Evolutionary conservation across 805 yeast genomes (phyloP), one percentile per base, ranked within the genome.

Genomic region (Ogataea naganishii): DNA sequence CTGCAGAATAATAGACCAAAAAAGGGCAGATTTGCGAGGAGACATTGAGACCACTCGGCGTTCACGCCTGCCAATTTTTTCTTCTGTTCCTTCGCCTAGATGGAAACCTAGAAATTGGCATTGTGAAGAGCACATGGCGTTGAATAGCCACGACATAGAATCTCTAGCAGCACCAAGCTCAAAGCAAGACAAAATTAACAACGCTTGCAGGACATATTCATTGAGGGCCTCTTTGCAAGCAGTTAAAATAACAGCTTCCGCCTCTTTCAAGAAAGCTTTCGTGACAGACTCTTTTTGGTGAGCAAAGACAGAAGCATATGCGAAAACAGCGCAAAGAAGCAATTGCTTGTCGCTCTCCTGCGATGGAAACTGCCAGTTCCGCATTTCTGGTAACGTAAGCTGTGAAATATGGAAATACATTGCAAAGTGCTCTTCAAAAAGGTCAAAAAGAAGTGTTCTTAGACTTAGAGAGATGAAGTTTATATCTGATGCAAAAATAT

Each of bases 91-190:
- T 2, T 33, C 40, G 14, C 38, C 30, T 9, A 43, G 19, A 30
- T 50, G 53, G 6, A 52, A 28, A 6, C 44, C 51, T 41, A 51
- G 18, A 29, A 29, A 51, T 33, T 53, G 60, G 10, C 53, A 39
- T 29, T 42, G 46, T 3, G 56, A 39, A 2, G 52, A 40, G 14
- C 52, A 35, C 51, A 54, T 55, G 3, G 58, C 56, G 30, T 53
- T 46, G 30, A 46, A 46, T 2, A 49, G 35, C 60, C 61, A 55
- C 1, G 58, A 47, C 16, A 39, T 42, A 2, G 53, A 38, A 32
- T 55, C 61, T n/a, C 41, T 36, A 2, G 51, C 52, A 46, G 43
- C 46, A 11, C 61, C 61, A n/a, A 52, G 32, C 27, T 53, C 47
- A 28, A 35, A 51, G 33, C 59, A 53, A 1, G 60, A 52, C 8